Evolutionary conservation across 345 rosid species (phyloP).

Genomic region (Acer saccharum): DNA sequence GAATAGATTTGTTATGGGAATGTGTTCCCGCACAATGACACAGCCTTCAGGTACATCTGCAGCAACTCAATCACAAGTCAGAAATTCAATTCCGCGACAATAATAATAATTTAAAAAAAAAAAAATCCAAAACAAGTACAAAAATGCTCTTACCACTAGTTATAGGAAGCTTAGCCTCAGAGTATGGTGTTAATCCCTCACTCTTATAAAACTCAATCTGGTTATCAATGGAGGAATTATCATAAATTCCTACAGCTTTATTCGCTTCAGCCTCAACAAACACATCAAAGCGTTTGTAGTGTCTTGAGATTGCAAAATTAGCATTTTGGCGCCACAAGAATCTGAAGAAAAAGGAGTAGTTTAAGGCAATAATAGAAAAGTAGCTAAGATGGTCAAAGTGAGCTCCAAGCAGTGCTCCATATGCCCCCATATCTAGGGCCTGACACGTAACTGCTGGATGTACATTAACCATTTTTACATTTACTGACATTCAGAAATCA

Average conservation of each 20-base stretch:
- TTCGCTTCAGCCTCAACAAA: conserved; percentile 89
- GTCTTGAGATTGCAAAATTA: conserved; percentile 79
- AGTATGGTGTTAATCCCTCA: conserved; percentile 83
- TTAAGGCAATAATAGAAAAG: background rate
- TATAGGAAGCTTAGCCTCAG: conserved; percentile 78
- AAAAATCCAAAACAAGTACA: background rate
- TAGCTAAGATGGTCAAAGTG: background rate
- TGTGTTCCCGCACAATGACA: conserved; percentile 78
- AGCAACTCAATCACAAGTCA: conserved; percentile 17
- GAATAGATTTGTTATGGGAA: conserved; percentile 75
- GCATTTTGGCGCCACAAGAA: conserved; percentile 81
- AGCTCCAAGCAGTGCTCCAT: background rate
- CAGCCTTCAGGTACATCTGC: conserved; percentile 99
- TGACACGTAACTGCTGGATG: background rate
- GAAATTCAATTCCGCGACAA: conserved; percentile 1
- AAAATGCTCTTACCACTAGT: conserved; percentile 66
- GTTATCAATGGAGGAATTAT: conserved; percentile 73
- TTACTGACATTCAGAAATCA: background rate
- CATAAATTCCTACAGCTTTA: conserved; percentile 83
- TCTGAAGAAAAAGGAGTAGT: conserved; percentile 37
- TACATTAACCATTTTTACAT: background rate
- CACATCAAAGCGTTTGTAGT: conserved; percentile 85
- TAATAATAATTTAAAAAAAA: background rate
- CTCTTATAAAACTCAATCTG: conserved; percentile 74
- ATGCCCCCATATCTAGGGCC: background rate